Evolutionary conservation across 192 early-diverging fungal species (phyloP).

Genomic region (Coemansia interrupta): DNA sequence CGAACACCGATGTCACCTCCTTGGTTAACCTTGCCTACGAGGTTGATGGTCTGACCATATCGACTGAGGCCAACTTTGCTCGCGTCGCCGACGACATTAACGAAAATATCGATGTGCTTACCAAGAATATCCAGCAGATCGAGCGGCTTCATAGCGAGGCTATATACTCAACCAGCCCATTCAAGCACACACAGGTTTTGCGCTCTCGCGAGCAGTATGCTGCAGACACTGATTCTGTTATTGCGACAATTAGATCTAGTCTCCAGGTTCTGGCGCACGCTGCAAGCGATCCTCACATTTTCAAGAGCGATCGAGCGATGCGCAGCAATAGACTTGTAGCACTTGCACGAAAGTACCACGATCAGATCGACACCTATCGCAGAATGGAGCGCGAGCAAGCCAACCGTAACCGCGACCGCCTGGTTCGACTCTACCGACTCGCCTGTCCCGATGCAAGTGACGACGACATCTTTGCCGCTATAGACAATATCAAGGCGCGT

Average conservation of each 20-base stretch:
- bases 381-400: conserved; percentile 28
- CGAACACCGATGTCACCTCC: conserved; percentile 2
- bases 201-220: conserved; percentile 22
- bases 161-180: conserved; percentile 23
- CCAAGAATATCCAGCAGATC: conserved; percentile 21
- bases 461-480: conserved; percentile 19
- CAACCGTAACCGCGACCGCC: conserved; percentile 24
- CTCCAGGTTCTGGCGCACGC: conserved; percentile 19
- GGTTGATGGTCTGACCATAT: conserved; percentile 7
- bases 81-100: conserved; percentile 15
- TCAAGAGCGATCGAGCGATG: conserved; percentile 12
- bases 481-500: conserved; percentile 12
- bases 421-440: conserved; percentile 21
- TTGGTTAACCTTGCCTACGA: conserved; percentile 10
- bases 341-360: conserved; percentile 7
- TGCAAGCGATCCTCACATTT: conserved; percentile 5
- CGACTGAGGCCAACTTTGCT: conserved; percentile 15
- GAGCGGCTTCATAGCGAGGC: conserved; percentile 27
- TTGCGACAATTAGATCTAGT: conserved; percentile 4
- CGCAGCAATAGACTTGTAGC: conserved; percentile 9
- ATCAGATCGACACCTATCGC: conserved; percentile 23
- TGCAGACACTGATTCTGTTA: conserved; percentile 7
- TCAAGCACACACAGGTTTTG: conserved; percentile 17
- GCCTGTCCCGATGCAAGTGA: conserved; percentile 26
- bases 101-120: conserved; percentile 12